Base-by-base conservation (phyloP, 2,329 filamentous ascomycete species). In the Dactylonectria macrodidyma region DNA sequence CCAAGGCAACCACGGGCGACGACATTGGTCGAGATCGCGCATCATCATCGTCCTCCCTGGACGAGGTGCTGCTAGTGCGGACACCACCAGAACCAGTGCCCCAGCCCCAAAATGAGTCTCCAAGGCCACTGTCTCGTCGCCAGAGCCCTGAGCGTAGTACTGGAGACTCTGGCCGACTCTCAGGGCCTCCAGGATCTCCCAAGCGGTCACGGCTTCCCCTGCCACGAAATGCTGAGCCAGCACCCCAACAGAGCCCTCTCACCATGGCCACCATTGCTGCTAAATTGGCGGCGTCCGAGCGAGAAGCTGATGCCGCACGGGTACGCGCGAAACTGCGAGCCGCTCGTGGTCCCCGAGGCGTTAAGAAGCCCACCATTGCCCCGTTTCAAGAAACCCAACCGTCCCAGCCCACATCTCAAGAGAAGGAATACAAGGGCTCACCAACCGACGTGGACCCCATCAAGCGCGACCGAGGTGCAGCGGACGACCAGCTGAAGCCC, bases 281-380 rank as follows among this genome's bases (percentile, higher is more conserved):
- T 33, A 91, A 91, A 78, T 82, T 91, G 0, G 90, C 89, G 1
- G 89, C 90, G 2, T 88, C 89, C 0, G 90, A 91, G 70, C 84
- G 88, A 19, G 89, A 91, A 60, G 90, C 90, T 4, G 89, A 91
- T 70, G 89, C 89, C 1, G 89, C 89, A 1, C 84, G 89, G 26
- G 88, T 91, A 0, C 82, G 89, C 3, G 90, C 90, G 3, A 91
- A 91, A 76, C 83, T 91, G 34, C 87, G 85, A 72, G 89, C 89
- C 1, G 87, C 86, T 3, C 79, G 84, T 41, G 80, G 78, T 14
- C 77, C 76, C 61, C 80, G 79, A 62, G 75, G 77, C 60, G 67
- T 79, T 12, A 79, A 78, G 65, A 78, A 79, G 33, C 73, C 78
- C 34, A 76, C 75, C 48, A 73, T 76, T 1, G 61, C 70, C 26